Evolutionary conservation across 2,329 filamentous ascomycete genomes (phyloP).

Genomic region (Didymella pomorum): DNA sequence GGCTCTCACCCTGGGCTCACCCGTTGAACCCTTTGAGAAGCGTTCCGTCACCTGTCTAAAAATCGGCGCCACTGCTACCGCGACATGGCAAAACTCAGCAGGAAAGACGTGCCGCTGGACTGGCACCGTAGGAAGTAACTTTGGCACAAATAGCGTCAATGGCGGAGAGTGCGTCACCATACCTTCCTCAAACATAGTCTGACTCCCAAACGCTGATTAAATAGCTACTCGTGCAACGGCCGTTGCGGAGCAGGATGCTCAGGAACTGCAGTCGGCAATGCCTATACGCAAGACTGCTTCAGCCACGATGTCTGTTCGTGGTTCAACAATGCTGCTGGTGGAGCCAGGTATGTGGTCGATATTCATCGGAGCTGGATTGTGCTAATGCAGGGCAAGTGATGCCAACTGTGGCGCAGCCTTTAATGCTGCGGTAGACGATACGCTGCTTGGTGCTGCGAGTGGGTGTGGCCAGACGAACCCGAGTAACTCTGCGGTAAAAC

Average conservation of each 20-base stretch:
- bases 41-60: slow-evolving; percentile 52
- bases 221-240: slow-evolving; percentile 61
- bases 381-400: slow-evolving; percentile 43
- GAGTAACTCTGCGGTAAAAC: slow-evolving; percentile 31
- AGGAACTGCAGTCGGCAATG: slow-evolving; percentile 56
- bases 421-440: slow-evolving; percentile 56
- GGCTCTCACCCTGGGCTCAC: slow-evolving; percentile 3
- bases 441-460: slow-evolving; percentile 43
- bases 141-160: slow-evolving; percentile 53
- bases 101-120: slow-evolving; percentile 56
- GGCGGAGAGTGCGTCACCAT: slow-evolving; percentile 55
- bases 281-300: slow-evolving; percentile 61
- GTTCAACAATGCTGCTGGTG: slow-evolving; percentile 59
- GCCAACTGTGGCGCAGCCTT: slow-evolving; percentile 59
- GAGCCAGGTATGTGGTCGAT: slow-evolving; percentile 49
- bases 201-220: slow-evolving; percentile 8
- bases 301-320: slow-evolving; percentile 62
- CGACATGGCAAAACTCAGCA: slow-evolving; percentile 57
- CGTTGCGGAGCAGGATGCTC: slow-evolving; percentile 59
- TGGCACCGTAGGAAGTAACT: slow-evolving; percentile 59
- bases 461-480: slow-evolving; percentile 47
- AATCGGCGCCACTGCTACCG: slow-evolving; percentile 55
- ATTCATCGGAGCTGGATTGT: background rate
- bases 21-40: slow-evolving; percentile 14
- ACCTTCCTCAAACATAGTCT: background rate